phyloP scores from a whole-genome alignment of 257 asterid species.

The Jasminum sambac region DNA sequence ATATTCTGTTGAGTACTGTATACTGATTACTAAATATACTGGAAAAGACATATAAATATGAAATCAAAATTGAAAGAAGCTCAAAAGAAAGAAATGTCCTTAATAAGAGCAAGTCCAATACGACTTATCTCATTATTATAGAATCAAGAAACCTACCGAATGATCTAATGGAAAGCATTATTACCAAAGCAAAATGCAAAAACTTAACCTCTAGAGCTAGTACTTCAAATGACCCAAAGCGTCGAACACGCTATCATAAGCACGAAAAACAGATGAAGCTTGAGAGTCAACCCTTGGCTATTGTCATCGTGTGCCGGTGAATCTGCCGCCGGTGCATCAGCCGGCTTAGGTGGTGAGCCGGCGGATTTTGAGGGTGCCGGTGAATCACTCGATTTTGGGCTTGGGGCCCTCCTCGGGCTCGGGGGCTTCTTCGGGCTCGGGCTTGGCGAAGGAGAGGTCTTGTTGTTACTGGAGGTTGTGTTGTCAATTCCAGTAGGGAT shows the following conservation, averaged over 20 bases:
- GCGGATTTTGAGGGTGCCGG: constrained; percentile 18
- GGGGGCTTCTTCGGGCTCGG: constrained; percentile 19
- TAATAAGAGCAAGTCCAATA: neutral
- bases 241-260: constrained; percentile 25
- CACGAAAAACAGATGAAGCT: constrained; percentile 11
- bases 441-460: constrained; percentile 13
- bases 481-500: constrained; percentile 49
- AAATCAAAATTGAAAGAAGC: neutral
- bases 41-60: neutral
- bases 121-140: neutral
- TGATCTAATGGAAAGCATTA: constrained; percentile 4
- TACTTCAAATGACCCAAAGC: constrained; percentile 27
- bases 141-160: constrained; percentile 19
- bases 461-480: constrained; percentile 1
- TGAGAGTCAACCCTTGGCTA: constrained; percentile 22
- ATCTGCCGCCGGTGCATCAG: constrained; percentile 28
- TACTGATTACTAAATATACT: neutral
- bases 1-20: neutral
- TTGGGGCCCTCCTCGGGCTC: constrained; percentile 19
- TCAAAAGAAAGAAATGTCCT: neutral
- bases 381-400: constrained; percentile 13
- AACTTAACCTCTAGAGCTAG: constrained; percentile 8
- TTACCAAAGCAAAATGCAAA: constrained; percentile 13
- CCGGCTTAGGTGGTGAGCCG: constrained; percentile 12
- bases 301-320: constrained; percentile 13